Conservation (phyloP, 1,284 basidiomycete species). For the Apiotrichum siamense region DNA sequence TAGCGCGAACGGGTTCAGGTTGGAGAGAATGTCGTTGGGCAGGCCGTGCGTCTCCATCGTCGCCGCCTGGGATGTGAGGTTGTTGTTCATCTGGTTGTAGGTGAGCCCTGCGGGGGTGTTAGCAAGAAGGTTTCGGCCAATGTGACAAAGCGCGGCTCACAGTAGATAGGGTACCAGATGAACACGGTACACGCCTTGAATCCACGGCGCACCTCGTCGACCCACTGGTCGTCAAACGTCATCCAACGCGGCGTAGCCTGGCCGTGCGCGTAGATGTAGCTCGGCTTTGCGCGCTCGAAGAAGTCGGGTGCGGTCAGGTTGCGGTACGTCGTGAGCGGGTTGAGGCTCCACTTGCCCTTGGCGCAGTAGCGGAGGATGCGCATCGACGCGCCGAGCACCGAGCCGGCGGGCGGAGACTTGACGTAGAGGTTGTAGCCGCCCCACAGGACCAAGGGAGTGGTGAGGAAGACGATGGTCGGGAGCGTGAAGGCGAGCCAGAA, state of each 20-base stretch:
- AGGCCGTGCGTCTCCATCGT: constrained; percentile 42
- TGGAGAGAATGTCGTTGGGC: constrained; percentile 3
- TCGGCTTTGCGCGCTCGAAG: constrained; percentile 15
- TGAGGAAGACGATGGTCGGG: constrained; percentile 48
- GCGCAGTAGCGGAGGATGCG: constrained; percentile 19
- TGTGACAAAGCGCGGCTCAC: not conserved
- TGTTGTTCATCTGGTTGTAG: constrained; percentile 47
- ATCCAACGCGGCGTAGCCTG: constrained; percentile 12
- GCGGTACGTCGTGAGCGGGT: not conserved
- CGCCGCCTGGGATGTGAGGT: constrained; percentile 17
- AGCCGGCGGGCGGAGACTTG: constrained; percentile 46
- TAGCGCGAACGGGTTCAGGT: constrained; percentile 1
- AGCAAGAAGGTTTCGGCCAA: too few relatives aligned
- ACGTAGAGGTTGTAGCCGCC: constrained; percentile 42
- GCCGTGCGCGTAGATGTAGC: constrained; percentile 1
- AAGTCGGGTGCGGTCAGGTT: not conserved
- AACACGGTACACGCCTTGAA: constrained; percentile 49
- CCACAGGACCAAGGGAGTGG: constrained; percentile 47
- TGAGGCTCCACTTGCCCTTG: not conserved
- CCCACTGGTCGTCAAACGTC: constrained; percentile 48
- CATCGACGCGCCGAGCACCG: constrained; percentile 41
- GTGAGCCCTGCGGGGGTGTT: constrained; percentile 24
- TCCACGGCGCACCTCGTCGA: constrained; percentile 46
- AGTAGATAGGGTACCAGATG: constrained; percentile 26
- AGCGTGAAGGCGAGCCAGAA: constrained; percentile 47